Evolutionary conservation across 192 early-diverging fungal species (phyloP).

Genomic region (Funneliformis mosseae): DNA sequence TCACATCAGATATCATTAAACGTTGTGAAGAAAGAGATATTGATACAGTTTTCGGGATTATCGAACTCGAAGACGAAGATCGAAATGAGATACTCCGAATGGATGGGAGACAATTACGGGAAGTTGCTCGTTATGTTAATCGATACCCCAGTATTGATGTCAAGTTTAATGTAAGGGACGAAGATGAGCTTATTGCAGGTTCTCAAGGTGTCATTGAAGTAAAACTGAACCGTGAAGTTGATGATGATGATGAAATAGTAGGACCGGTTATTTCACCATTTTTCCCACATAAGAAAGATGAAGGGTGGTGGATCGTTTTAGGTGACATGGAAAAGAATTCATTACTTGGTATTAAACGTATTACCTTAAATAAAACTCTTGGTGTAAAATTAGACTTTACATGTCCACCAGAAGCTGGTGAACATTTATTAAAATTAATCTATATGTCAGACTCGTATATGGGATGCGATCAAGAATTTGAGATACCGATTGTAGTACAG

Average conservation of each 20-base stretch:
- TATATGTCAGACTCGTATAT: slow-evolving; percentile 93
- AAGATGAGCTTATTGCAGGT: slow-evolving; percentile 65
- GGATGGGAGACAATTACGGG: slow-evolving; percentile 63
- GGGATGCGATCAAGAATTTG: slow-evolving; percentile 96
- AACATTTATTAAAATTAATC: slow-evolving; percentile 73
- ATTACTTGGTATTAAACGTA: slow-evolving; percentile 88
- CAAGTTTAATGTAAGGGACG: slow-evolving; percentile 64
- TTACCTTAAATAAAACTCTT: slow-evolving; percentile 64
- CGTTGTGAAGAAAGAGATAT: slow-evolving; percentile 70
- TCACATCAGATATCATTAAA: slow-evolving; percentile 72
- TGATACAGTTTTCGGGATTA: slow-evolving; percentile 88
- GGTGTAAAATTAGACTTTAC: slow-evolving; percentile 82
- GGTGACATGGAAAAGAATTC: slow-evolving; percentile 78
- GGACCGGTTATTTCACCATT: slow-evolving; percentile 90
- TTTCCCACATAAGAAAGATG: slow-evolving; percentile 87
- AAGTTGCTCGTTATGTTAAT: slow-evolving; percentile 88
- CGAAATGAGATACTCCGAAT: slow-evolving; percentile 68
- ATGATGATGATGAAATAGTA: slow-evolving; percentile 62
- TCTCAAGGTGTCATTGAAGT: slow-evolving; percentile 68
- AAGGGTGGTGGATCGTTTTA: slow-evolving; percentile 98
- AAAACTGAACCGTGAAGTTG: slow-evolving; percentile 79
- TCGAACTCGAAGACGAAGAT: slow-evolving; percentile 91
- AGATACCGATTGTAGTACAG: slow-evolving; percentile 63
- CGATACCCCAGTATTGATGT: slow-evolving; percentile 94
- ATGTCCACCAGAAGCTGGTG: slow-evolving; percentile 67